These are phyloP conservation scores for Xylaria sp. DNA, from an alignment of 2,329 filamentous ascomycete species.

Conservation along the genomic window DNA sequence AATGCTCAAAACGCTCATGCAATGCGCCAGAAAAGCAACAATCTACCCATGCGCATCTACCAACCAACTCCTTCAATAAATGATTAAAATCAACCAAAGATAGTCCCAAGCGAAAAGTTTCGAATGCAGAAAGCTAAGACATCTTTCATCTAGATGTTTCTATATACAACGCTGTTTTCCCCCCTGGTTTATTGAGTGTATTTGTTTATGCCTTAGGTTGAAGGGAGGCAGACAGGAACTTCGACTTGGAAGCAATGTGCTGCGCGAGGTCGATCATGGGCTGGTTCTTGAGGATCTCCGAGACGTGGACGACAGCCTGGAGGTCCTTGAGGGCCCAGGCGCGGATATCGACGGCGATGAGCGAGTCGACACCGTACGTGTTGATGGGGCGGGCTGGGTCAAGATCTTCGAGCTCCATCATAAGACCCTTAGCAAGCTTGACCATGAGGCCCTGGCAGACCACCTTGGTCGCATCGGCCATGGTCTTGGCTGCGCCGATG, in stretches of 20 bases:
- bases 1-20: conserved; percentile 22
- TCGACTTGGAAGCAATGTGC: conserved; percentile 37
- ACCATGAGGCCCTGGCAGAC: conserved; percentile 38
- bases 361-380: conserved; percentile 38
- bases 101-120: neutral
- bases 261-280: conserved; percentile 37
- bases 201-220: conserved; percentile 27
- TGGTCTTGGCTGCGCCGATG: conserved; percentile 31
- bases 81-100: no score
- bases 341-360: conserved; percentile 38
- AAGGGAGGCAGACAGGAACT: conserved; percentile 34
- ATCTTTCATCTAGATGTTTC: neutral
- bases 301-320: conserved; percentile 36
- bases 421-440: conserved; percentile 40
- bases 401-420: conserved; percentile 41
- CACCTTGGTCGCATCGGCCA: conserved; percentile 30
- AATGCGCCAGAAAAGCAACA: conserved; percentile 15
- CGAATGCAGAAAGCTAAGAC: conserved; percentile 2
- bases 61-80: neutral
- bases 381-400: conserved; percentile 37
- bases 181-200: neutral
- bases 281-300: conserved; percentile 36
- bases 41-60: neutral
- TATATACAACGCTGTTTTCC: conserved; percentile 2
- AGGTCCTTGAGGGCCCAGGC: conserved; percentile 39